Evolutionary conservation across 805 yeast species (phyloP).

Genomic region (Candida ovalis): DNA sequence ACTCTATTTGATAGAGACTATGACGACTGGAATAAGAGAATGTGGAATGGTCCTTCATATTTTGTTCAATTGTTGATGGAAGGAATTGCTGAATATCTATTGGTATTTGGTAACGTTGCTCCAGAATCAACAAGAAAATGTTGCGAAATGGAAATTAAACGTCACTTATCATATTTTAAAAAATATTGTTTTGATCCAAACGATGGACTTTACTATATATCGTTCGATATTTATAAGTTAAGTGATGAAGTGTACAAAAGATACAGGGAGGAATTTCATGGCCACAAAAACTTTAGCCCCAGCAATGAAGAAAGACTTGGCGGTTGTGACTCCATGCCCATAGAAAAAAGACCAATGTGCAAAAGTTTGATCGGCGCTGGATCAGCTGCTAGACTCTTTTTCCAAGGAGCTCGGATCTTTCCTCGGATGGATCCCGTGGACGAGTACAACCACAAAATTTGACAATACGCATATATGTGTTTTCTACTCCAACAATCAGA

Average conservation of each 20-base stretch:
- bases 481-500: no score
- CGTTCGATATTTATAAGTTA: slow-evolving; percentile 54
- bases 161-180: slow-evolving; percentile 55
- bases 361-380: slow-evolving; percentile 55
- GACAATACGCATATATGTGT: no score
- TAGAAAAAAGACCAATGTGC: slow-evolving; percentile 32
- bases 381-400: slow-evolving; percentile 65
- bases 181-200: slow-evolving; percentile 52
- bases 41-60: slow-evolving; percentile 62
- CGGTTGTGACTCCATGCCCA: slow-evolving; percentile 31
- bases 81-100: slow-evolving; percentile 63
- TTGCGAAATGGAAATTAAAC: slow-evolving; percentile 39
- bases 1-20: slow-evolving; percentile 65
- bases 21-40: slow-evolving; percentile 44
- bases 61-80: slow-evolving; percentile 62
- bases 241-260: slow-evolving; percentile 46
- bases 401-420: slow-evolving; percentile 59
- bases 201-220: slow-evolving; percentile 58
- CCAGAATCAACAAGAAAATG: slow-evolving; percentile 31
- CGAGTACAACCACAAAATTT: neutral
- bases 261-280: slow-evolving; percentile 54
- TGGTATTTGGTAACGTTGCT: slow-evolving; percentile 40
- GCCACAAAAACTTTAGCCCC: slow-evolving; percentile 45
- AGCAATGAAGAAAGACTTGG: slow-evolving; percentile 49
- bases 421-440: slow-evolving; percentile 32